Base-by-base conservation (phyloP, 225 moss, liverwort and hornwort genomes). In the Thuidium tamariscinum region DNA sequence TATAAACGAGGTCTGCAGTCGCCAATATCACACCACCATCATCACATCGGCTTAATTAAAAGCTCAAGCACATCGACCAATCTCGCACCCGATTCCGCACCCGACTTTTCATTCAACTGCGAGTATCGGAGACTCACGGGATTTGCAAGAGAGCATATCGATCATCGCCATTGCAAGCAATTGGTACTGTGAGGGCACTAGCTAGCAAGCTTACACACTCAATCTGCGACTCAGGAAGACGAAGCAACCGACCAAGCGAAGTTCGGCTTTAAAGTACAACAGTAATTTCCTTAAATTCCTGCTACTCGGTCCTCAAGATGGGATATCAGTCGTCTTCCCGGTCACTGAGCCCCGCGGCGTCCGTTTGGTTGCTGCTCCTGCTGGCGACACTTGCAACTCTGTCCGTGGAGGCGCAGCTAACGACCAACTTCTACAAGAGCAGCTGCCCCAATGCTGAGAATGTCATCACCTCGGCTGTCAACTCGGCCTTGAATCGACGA, bases 391-490 rank as follows among this genome's bases (percentile, higher is more conserved):
- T 85, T 37, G 64, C 75, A n/a, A 12, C 60, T 27, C 6, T 37
- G 61, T 25, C 78, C 20, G 84, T 82, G 68, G 32, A 90, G 32
- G 90, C 75, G 55, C 86, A 88, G 63, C 34, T 90, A 63, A 62
- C 80, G 27, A 62, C 80, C 62, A 56, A 63, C 62, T 90, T 86
- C 83, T 88, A 90, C 90, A 80, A 76, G 83, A 63, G 75, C 68
- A 86, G 69, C 56, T 90, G 90, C 70, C 90, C 80, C 23, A 83
- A 59, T 44, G 88, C 83, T 1, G 88, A 79, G 88, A 55, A 46
- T 3, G 62, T 88, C 86, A 88, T 90, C 75, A 63, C 83, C 37
- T 62, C 68, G 10, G 88, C 88, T 55, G 90, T 88, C 54, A 74
- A 88, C 39, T 46, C 83, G 17, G 86, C 88, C 62, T 80, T 88